phyloP scores from a whole-genome alignment of 345 rosid genomes.

The Eucalyptus curtisii region DNA sequence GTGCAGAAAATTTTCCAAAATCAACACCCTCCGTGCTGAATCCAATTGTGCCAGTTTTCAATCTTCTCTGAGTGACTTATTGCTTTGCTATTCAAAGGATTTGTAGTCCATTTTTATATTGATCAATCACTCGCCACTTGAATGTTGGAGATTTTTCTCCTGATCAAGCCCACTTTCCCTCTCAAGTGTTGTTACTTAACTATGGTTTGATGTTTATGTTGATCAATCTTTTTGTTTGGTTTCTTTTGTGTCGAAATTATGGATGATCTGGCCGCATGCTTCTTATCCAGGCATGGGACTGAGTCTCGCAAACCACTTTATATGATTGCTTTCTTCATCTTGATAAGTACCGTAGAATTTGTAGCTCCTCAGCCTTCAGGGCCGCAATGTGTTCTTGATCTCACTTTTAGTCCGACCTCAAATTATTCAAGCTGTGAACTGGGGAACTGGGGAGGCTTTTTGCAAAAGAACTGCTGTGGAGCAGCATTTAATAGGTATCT shows the following conservation, averaged over 20 bases:
- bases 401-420: background rate
- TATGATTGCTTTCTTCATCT: background rate
- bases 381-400: conserved; percentile 5
- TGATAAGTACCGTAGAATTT: background rate
- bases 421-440: background rate
- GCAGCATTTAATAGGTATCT: conserved; percentile 13
- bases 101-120: background rate
- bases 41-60: background rate
- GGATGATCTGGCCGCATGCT: background rate
- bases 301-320: background rate
- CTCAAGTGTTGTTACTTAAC: background rate
- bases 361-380: conserved; percentile 2
- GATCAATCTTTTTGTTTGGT: background rate
- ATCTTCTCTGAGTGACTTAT: background rate
- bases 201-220: background rate
- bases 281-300: background rate
- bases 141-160: background rate
- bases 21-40: background rate
- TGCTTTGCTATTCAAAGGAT: background rate
- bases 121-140: background rate
- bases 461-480: conserved; percentile 11
- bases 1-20: background rate
- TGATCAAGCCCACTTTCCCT: background rate
- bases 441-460: conserved; percentile 33
- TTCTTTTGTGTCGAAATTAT: background rate